Evolutionary conservation across 345 rosid species (phyloP), one percentile per base, ranked within the genome.

Genomic region (Clarkia xantiana): DNA sequence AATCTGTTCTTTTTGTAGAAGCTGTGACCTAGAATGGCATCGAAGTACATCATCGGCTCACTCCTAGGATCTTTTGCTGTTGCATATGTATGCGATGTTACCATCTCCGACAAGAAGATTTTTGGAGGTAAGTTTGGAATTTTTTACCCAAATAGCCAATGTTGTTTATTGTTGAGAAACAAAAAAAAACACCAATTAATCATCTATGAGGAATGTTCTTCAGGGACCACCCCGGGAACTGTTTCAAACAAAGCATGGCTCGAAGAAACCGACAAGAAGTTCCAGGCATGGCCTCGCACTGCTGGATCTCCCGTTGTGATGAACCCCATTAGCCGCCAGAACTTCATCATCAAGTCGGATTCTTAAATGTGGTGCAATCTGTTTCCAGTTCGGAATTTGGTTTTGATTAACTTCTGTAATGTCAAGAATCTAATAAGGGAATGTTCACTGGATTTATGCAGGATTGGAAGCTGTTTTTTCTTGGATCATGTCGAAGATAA

Each of bases 201-300:
- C 7, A 25, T 18, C 9, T 18, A 0, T 9, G 14, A 42, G n/a
- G 36, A 51, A 11, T 19, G 34, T 42, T 20, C 50, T 20, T 44
- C 75, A 89, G 97, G 97, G 12, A 68, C 80, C n/a, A 89, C 94
- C 4, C 97, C 95, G 10, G 17, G 36, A 11, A 85, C 95, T 15
- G 78, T 86, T 49, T 49, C 85, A 7, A 66, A 49, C 77, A 80
- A 82, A 23, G 81, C 71, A 49, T 81, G 97, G 97, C 69, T 79
- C 88, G 79, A 69, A 20, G 94, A 77, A 45, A 90, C 94, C 0
- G 95, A 86, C 62, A 83, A 79, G 78, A 90, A 79, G 42, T 71
- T 86, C 58, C 97, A 81, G 70, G 88, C 91, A 6, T 90, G 97
- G 97, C 97, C 97, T 10, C 90, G 88, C 19, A 77, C 94, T 18